Evolutionary conservation across 2,329 filamentous ascomycete genomes (phyloP), one percentile per base, ranked within the genome.

Genomic region (Clarireedia hainanense): DNA sequence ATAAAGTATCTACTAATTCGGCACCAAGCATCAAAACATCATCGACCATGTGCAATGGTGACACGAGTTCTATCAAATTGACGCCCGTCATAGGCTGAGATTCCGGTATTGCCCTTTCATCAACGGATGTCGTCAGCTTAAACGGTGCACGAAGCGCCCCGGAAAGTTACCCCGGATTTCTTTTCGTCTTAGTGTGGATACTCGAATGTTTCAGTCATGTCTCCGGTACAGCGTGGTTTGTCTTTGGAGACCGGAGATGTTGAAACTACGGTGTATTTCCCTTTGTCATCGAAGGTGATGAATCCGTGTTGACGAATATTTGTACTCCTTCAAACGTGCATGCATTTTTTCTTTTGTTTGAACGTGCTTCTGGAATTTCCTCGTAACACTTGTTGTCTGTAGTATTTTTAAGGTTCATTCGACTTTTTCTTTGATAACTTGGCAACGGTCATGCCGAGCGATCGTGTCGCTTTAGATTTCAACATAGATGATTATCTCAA

Each of bases 401-500:
- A 42, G 15, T 42, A 17, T 5, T 20, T 14, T 42, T 5, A 42
- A 42, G 17, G 7, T 42, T 42, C 17, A 42, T 24, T 43, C 30
- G 30, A 4, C 40, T 6, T 43, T 43, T 50, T 34, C 12, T 47
- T 27, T 14, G 23, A 15, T 47, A 34, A 5, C 42, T 50, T 48
- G 15, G 37, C 39, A 26, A 24, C 43, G 37, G 27, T 50, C 23
- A 50, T 43, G 15, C 49, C 17, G 26, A 48, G 14, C 39, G 26
- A 30, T 30, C 39, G 43, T 50, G 37, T 55, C 39, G 20, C 30
- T 34, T 45, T 50, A 37, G 52, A 68, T 50, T 83, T 95, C 71
- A 82, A 94, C 71, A 80, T 95, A 60, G 91, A 96, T 75, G 73
- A 72, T n/a, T 82, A 85, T 67, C 68, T 95, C 50, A 90, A 92